Evolutionary conservation across 1,284 basidiomycete genomes (phyloP).

Genomic region (Trichosporon sp.): DNA sequence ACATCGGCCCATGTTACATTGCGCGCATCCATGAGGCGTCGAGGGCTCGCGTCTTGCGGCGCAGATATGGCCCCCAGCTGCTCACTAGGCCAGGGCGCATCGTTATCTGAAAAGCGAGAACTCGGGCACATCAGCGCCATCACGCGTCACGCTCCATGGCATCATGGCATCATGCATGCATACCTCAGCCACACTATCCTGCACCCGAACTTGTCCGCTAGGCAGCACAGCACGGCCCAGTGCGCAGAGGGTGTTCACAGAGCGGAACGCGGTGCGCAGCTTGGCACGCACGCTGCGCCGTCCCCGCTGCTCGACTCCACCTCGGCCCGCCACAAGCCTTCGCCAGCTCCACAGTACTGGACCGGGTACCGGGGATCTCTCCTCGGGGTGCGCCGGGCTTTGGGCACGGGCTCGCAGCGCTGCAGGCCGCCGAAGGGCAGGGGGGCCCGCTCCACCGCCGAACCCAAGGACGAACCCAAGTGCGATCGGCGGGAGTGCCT

Average conservation of each 20-base stretch:
- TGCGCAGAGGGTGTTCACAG: too few relatives aligned
- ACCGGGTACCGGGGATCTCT: neutral
- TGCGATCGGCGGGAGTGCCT: neutral
- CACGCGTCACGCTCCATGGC: neutral
- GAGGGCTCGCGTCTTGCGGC: neutral
- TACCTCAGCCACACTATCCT: neutral
- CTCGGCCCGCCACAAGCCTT: neutral
- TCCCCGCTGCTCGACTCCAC: neutral
- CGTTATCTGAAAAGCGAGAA: neutral
- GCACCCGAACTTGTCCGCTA: neutral
- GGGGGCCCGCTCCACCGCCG: neutral
- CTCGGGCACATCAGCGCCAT: neutral
- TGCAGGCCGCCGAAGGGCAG: neutral
- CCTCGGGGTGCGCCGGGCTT: neutral
- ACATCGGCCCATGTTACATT: neutral
- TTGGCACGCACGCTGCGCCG: neutral
- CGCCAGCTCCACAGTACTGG: neutral
- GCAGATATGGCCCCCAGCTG: neutral
- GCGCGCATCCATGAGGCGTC: neutral
- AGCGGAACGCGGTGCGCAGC: neutral
- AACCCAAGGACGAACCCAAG: neutral
- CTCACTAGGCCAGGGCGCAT: neutral
- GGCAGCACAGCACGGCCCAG: neutral
- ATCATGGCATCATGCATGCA: neutral
- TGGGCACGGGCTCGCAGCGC: neutral